Evolutionary conservation across 768 basidiomycete species (phyloP).

Genomic region (Flagelloscypha sp.): DNA sequence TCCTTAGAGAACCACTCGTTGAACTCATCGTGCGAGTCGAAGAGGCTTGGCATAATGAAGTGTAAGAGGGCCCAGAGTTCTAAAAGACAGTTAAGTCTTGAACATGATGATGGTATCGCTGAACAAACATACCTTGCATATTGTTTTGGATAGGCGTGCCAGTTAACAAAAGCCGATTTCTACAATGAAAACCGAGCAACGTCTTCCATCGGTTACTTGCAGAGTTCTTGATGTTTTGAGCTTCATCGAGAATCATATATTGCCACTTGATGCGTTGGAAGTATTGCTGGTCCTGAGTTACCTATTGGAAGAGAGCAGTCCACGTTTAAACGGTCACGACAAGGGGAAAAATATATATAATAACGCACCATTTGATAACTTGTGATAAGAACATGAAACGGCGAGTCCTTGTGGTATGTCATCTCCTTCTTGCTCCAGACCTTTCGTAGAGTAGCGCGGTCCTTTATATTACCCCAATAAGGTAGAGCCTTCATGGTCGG

Average conservation of each 20-base stretch:
- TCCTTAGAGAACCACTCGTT: slow-evolving; percentile 99
- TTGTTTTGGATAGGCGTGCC: slow-evolving; percentile 99
- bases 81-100: slow-evolving; percentile 21
- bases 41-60: slow-evolving; percentile 99
- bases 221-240: slow-evolving; percentile 99
- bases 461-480: slow-evolving; percentile 98
- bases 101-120: slow-evolving; percentile 2
- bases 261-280: slow-evolving; percentile 98
- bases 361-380: slow-evolving; percentile 84
- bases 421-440: slow-evolving; percentile 99
- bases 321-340: background rate
- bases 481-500: slow-evolving; percentile 90
- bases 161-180: slow-evolving; percentile 89
- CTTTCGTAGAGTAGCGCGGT: slow-evolving; percentile 87
- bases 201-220: slow-evolving; percentile 97
- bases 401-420: slow-evolving; percentile 89
- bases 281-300: slow-evolving; percentile 95
- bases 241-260: slow-evolving; percentile 99
- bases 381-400: slow-evolving; percentile 94
- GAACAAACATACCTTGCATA: slow-evolving; percentile 81
- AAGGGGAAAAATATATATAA: slow-evolving; percentile 6
- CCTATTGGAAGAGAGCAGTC: slow-evolving; percentile 40
- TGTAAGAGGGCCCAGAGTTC: slow-evolving; percentile 98
- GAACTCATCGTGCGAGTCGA: slow-evolving; percentile 99
- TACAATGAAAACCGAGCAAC: slow-evolving; percentile 87